Evolutionary conservation across 352 stramenopile genomes (phyloP).

Genomic region (Phytophthora pseudosyringae): DNA sequence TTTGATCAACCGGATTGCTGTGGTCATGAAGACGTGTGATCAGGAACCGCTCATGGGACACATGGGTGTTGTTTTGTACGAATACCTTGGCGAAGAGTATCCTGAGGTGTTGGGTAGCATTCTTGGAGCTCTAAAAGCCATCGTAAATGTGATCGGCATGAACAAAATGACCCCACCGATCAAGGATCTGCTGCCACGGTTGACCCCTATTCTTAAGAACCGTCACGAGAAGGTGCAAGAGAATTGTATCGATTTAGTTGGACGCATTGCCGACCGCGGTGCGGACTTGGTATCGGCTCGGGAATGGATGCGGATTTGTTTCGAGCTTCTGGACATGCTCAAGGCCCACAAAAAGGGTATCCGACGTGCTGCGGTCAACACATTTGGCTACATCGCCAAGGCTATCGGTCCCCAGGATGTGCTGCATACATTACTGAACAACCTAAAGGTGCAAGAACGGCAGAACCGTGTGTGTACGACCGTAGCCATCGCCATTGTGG

Average conservation of each 20-base stretch:
- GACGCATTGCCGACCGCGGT: constrained; percentile 97
- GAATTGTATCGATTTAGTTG: constrained; percentile 95
- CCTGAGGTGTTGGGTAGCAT: constrained; percentile 99
- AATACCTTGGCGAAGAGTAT: constrained; percentile 99
- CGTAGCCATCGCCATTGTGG: constrained; percentile 99
- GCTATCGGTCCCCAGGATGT: constrained; percentile 99
- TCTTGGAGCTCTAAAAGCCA: constrained; percentile 97
- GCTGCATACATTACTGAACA: constrained; percentile 98
- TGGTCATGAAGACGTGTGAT: constrained; percentile 98
- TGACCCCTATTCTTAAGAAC: constrained; percentile 99
- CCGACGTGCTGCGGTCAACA: constrained; percentile 97
- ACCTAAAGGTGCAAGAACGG: constrained; percentile 99
- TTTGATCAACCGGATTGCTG: constrained; percentile 97
- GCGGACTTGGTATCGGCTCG: constrained; percentile 98
- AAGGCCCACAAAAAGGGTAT: constrained; percentile 99
- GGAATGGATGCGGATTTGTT: constrained; percentile 99
- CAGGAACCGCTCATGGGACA: constrained; percentile 99
- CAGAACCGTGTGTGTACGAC: constrained; percentile 99
- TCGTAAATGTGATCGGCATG: constrained; percentile 99
- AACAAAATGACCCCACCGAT: constrained; percentile 99
- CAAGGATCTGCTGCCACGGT: constrained; percentile 97
- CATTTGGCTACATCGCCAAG: constrained; percentile 99
- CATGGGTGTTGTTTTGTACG: constrained; percentile 99
- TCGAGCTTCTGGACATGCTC: constrained; percentile 99
- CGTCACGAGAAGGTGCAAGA: constrained; percentile 99